Evolutionary conservation across 1,284 basidiomycete species (phyloP).

Genomic region (Amylostereum chailletii): DNA sequence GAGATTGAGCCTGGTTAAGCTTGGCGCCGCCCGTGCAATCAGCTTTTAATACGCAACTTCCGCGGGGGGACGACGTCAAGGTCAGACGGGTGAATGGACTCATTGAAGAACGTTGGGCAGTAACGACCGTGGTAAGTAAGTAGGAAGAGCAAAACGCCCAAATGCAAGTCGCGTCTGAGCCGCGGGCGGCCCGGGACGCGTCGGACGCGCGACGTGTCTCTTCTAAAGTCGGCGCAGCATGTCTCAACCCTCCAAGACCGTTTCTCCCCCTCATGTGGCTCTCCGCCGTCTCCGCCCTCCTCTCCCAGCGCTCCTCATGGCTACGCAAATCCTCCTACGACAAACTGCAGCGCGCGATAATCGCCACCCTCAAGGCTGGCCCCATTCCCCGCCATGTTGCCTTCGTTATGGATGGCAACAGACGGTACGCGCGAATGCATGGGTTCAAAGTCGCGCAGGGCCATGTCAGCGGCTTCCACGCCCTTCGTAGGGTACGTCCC

Average conservation of each 20-base stretch:
- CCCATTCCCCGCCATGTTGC: constrained; percentile 90
- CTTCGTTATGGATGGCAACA: constrained; percentile 98
- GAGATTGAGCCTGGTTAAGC: too few relatives aligned
- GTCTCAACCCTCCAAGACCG: constrained; percentile 3
- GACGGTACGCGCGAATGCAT: constrained; percentile 77
- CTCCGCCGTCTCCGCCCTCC: background rate
- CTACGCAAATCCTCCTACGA: constrained; percentile 14
- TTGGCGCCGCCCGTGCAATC: too few relatives aligned
- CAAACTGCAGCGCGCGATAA: constrained; percentile 35
- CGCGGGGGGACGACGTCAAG: too few relatives aligned
- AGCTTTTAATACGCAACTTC: too few relatives aligned
- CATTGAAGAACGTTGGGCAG: too few relatives aligned
- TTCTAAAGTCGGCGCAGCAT: background rate
- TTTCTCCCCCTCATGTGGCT: constrained; percentile 2
- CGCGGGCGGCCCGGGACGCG: too few relatives aligned
- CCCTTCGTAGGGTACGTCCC: constrained; percentile 65
- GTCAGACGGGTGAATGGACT: too few relatives aligned
- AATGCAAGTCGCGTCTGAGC: too few relatives aligned
- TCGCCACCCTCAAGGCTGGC: constrained; percentile 65
- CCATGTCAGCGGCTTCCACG: constrained; percentile 81
- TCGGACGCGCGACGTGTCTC: background rate
- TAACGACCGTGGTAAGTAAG: too few relatives aligned
- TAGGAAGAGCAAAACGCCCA: too few relatives aligned
- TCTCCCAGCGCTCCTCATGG: constrained; percentile 10
- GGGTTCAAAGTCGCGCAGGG: constrained; percentile 66